These are phyloP conservation scores for Peziza echinospora DNA, from an alignment of 495 filamentous ascomycete genomes.

Conservation along the genomic window DNA sequence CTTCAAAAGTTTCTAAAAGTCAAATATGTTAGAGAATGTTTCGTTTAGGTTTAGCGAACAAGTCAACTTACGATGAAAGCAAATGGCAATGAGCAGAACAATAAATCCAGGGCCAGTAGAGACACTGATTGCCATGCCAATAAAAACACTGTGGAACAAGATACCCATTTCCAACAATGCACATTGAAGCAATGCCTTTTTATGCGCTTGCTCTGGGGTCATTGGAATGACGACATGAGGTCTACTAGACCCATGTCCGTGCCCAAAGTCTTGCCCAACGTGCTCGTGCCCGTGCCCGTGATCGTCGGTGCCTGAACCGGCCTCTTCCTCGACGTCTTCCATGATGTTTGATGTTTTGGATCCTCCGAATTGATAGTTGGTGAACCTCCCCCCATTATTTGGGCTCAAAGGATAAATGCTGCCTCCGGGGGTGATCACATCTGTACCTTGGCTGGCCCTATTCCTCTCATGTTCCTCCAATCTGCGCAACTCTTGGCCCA, in stretches of 20 bases:
- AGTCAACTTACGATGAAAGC: constrained; percentile 36
- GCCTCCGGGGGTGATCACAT: too few relatives aligned
- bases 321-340: not conserved
- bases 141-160: constrained; percentile 71
- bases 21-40: too few relatives aligned
- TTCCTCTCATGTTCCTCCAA: constrained; percentile 8
- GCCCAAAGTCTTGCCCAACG: constrained; percentile 18
- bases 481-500: constrained; percentile 9
- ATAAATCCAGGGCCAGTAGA: constrained; percentile 55
- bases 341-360: constrained; percentile 1
- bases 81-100: constrained; percentile 61
- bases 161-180: constrained; percentile 67
- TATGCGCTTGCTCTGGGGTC: constrained; percentile 24
- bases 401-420: not conserved
- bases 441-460: too few relatives aligned
- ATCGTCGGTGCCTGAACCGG: constrained; percentile 1
- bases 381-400: too few relatives aligned
- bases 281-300: constrained; percentile 19
- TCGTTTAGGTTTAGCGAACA: too few relatives aligned
- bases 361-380: not conserved
- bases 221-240: constrained; percentile 3
- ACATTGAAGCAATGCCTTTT: constrained; percentile 51
- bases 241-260: not conserved
- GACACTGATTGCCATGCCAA: constrained; percentile 75
- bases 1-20: constrained; percentile 42